These are phyloP conservation scores for Colletotrichum sp. DNA, from an alignment of 2,329 filamentous ascomycete genomes.

Conservation along the genomic window DNA sequence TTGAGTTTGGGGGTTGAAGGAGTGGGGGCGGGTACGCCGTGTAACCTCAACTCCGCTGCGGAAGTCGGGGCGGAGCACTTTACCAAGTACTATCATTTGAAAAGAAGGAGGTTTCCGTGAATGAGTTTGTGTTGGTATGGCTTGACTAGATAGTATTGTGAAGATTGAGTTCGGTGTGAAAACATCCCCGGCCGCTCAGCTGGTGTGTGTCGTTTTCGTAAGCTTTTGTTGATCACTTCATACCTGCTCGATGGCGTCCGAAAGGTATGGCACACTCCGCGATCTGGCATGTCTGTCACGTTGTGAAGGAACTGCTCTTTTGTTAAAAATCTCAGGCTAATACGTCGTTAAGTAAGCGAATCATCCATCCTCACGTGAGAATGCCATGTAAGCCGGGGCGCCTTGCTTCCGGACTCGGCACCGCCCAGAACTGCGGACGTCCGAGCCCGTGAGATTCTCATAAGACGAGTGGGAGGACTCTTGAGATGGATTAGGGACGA, in stretches of 20 bases:
- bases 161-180: too few relatives aligned
- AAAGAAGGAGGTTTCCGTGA: rapidly evolving
- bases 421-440: not conserved
- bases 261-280: not conserved
- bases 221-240: not conserved
- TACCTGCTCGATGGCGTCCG: not conserved
- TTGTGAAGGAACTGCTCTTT: too few relatives aligned
- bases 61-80: not conserved
- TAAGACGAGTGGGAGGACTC: rapidly evolving
- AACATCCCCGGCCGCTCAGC: too few relatives aligned
- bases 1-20: not conserved
- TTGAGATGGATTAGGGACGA: rapidly evolving
- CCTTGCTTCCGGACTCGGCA: not conserved
- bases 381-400: too few relatives aligned
- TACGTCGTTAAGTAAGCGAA: too few relatives aligned
- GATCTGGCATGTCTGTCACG: not conserved
- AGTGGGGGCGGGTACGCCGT: not conserved
- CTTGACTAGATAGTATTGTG: not conserved
- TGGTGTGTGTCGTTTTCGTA: not conserved
- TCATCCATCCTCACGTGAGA: too few relatives aligned
- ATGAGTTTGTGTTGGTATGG: not conserved
- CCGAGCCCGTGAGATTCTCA: not conserved
- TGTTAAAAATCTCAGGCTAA: too few relatives aligned
- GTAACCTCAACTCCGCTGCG: not conserved
- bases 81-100: not conserved